Percentiles rank a stretch among this genome's conserved stretches.
Evolutionary conservation across 2,329 filamentous ascomycete genomes (phyloP).

Genomic region (Zymoseptoria brevis): DNA sequence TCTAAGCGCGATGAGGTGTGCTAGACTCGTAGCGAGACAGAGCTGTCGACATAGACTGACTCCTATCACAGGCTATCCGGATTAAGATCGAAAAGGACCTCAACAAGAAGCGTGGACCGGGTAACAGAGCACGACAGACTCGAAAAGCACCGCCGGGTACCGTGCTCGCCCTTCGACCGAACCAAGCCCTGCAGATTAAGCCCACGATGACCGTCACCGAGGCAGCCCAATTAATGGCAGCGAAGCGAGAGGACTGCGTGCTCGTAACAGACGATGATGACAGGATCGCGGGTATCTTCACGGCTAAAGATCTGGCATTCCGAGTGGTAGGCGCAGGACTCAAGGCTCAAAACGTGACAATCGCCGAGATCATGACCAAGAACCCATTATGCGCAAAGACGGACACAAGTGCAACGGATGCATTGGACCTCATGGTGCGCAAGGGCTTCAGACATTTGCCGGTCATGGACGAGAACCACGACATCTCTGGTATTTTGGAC

Average conservation of each 20-base stretch:
- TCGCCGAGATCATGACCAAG: slow-evolving; percentile 99
- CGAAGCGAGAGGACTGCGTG: slow-evolving; percentile 96
- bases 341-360: slow-evolving; percentile 82
- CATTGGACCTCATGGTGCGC: slow-evolving; percentile 92
- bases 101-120: slow-evolving; percentile 88
- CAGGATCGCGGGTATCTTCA: slow-evolving; percentile 96
- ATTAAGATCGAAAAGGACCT: slow-evolving; percentile 95
- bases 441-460: slow-evolving; percentile 97
- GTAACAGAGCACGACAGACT: slow-evolving; percentile 69
- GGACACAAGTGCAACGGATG: slow-evolving; percentile 95
- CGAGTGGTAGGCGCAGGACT: slow-evolving; percentile 85
- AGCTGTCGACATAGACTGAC: neutral
- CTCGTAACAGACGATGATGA: slow-evolving; percentile 97
- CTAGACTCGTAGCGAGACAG: neutral
- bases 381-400: slow-evolving; percentile 96
- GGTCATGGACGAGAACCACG: slow-evolving; percentile 99
- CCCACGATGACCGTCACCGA: slow-evolving; percentile 88
- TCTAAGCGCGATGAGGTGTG: slow-evolving; percentile 93
- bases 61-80: slow-evolving; percentile 68
- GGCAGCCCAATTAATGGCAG: slow-evolving; percentile 96
- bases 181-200: slow-evolving; percentile 94
- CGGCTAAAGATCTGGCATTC: slow-evolving; percentile 96
- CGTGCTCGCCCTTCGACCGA: slow-evolving; percentile 89
- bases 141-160: slow-evolving; percentile 94
- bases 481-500: slow-evolving; percentile 94